Percentiles rank a stretch among this genome's conserved stretches.
phyloP scores from a whole-genome alignment of 169 alveolate species.

The Plasmodium chabaudi region DNA sequence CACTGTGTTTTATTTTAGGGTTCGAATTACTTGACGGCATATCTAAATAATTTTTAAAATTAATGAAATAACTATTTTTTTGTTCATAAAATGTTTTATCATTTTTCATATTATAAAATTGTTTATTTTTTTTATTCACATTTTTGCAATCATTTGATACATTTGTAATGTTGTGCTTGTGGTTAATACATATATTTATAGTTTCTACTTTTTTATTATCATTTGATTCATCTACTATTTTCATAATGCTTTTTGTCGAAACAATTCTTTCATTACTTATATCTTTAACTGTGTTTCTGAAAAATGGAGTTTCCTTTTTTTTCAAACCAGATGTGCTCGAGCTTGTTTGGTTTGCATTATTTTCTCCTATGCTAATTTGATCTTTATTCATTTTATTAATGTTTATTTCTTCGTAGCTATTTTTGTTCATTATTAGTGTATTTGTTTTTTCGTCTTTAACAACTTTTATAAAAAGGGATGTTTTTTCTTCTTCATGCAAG shows the following conservation, averaged over 20 bases:
- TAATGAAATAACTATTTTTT: conserved; percentile 14
- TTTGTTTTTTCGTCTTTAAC: conserved; percentile 11
- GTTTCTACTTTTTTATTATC: conserved; percentile 26
- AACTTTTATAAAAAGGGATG: neutral
- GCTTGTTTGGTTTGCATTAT: neutral
- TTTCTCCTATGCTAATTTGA: neutral
- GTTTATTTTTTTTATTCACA: conserved; percentile 45
- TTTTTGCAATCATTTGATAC: conserved; percentile 13
- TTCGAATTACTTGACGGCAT: conserved; percentile 12
- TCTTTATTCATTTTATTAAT: neutral
- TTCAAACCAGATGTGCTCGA: neutral
- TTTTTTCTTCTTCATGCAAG: neutral
- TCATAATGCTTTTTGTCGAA: conserved; percentile 43
- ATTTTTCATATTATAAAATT: conserved; percentile 43
- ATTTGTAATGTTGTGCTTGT: conserved; percentile 24
- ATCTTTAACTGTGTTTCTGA: conserved; percentile 17
- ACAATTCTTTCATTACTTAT: conserved; percentile 11
- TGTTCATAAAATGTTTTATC: conserved; percentile 21
- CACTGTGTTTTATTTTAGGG: conserved; percentile 9
- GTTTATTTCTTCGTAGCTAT: neutral
- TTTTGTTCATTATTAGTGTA: neutral
- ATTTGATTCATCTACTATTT: conserved; percentile 23
- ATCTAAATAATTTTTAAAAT: conserved; percentile 21
- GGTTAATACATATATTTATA: neutral
- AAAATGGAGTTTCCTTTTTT: conserved; percentile 4